Conservation (phyloP, 129 eudicot species). For the Saposhnikovia divaricata region DNA sequence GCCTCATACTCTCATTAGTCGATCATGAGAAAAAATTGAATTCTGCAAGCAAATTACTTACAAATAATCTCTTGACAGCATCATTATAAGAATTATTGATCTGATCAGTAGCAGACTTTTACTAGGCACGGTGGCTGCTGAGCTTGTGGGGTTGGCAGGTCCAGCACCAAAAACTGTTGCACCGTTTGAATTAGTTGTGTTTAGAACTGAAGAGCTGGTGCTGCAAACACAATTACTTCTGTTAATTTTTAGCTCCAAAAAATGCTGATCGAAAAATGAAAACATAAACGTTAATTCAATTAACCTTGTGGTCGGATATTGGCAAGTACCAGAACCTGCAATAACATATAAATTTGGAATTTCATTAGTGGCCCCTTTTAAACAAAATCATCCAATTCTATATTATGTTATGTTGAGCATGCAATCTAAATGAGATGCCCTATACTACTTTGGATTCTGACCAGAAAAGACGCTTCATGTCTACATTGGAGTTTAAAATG, state of each 20-base stretch:
- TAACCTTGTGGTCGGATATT: constrained; percentile 76
- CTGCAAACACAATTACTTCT: constrained; percentile 32
- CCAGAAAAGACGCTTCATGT: not conserved
- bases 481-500: not conserved
- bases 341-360: not conserved
- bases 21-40: not conserved
- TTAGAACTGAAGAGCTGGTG: constrained; percentile 73
- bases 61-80: not conserved
- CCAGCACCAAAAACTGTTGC: constrained; percentile 79
- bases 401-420: not conserved
- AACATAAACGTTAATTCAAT: not conserved
- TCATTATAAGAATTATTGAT: not conserved
- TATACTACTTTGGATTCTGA: not conserved
- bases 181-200: constrained; percentile 73
- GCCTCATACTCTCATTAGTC: not conserved
- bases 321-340: constrained; percentile 73
- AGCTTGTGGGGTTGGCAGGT: constrained; percentile 45
- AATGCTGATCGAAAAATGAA: not conserved
- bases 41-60: not conserved
- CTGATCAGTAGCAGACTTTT: not conserved
- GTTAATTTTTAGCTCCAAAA: not conserved
- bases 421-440: not conserved
- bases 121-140: constrained; percentile 17
- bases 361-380: not conserved
- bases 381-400: not conserved